Evolutionary conservation across 257 asterid genomes (phyloP).

Genomic region (Rauvolfia tetraphylla): DNA sequence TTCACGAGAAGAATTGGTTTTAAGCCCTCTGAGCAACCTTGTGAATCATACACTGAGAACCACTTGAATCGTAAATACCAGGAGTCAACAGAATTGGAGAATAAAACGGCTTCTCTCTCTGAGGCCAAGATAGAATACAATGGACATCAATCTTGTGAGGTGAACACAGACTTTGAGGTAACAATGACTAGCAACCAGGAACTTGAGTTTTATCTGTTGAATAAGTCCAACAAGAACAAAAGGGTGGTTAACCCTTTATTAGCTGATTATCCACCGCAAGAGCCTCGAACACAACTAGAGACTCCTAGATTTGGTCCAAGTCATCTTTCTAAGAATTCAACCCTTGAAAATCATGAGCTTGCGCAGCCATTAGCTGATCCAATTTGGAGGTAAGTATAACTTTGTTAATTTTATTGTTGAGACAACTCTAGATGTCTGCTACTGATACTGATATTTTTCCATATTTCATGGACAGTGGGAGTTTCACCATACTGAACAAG

Average conservation of each 20-base stretch:
- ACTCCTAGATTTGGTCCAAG: slow-evolving; percentile 11
- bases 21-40: slow-evolving; percentile 15
- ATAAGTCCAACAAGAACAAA: background rate
- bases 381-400: slow-evolving; percentile 64
- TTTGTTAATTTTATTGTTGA: slow-evolving; percentile 4
- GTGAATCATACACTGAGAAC: background rate
- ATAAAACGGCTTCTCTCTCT: background rate
- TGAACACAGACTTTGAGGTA: background rate
- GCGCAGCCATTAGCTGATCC: slow-evolving; percentile 43
- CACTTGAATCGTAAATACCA: background rate
- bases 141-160: background rate
- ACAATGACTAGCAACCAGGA: background rate
- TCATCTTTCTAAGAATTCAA: slow-evolving; percentile 15
- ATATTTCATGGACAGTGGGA: slow-evolving; percentile 46
- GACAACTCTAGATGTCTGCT: slow-evolving; percentile 1
- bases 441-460: slow-evolving; percentile 12
- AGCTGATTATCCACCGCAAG: slow-evolving; percentile 8
- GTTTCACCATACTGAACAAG: slow-evolving; percentile 39
- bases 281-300: background rate
- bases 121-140: slow-evolving; percentile 1
- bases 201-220: background rate
- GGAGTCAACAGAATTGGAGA: slow-evolving; percentile 14
- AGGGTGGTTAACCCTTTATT: background rate
- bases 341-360: slow-evolving; percentile 8
- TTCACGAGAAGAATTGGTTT: slow-evolving; percentile 15